Evolutionary conservation across 2,329 filamentous ascomycete species (phyloP), one percentile per base, ranked within the genome.

Genomic region (Fusarium heterosporum): DNA sequence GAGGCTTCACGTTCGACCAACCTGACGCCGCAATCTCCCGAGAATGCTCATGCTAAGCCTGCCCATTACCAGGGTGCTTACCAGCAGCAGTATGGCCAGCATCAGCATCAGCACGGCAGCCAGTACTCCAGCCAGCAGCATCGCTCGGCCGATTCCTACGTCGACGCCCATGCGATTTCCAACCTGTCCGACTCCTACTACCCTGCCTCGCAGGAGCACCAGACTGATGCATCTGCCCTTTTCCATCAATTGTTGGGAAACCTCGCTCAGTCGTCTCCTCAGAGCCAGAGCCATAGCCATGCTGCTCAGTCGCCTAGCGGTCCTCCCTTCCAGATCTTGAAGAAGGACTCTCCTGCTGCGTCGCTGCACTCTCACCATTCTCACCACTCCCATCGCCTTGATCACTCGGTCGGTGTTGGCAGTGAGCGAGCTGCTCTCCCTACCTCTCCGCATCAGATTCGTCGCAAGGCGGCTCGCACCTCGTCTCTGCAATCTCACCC

Each of bases 271-370:
- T 75, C 78, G 28, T 83, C 82, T 36, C 79, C 83, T 25, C 76
- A 80, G 30, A 78, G 78, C 32, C 78, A 79, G 41, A 77, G 78
- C 36, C 78, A 78, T 77, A 70, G 77, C 45, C 79, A 70, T 22
- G 57, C 56, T 34, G 57, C 46, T 29, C 69, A 71, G 36, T 67
- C 70, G 12, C 67, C 73, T 22, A 68, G 55, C 29, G 73, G 77
- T 26, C 73, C 75, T 50, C 73, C 78, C 41, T 79, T 83, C 57
- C 83, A 85, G 69, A 81, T 85, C 56, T 74, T 85, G 26, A 85
- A 85, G 75, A 87, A 86, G 76, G 79, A 80, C 17, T 78, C 81
- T 58, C 79, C 81, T 32, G 73, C 77, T 50, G 75, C 73, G 42
- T 78, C 79, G 4, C 75, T 77, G 52, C 74, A 75, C 29, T 75